A percentile compares a stretch with the other conserved stretches of the same genome.
Evolutionary conservation across 129 eudicot species (phyloP).

Genomic region (Tagetes patula): DNA sequence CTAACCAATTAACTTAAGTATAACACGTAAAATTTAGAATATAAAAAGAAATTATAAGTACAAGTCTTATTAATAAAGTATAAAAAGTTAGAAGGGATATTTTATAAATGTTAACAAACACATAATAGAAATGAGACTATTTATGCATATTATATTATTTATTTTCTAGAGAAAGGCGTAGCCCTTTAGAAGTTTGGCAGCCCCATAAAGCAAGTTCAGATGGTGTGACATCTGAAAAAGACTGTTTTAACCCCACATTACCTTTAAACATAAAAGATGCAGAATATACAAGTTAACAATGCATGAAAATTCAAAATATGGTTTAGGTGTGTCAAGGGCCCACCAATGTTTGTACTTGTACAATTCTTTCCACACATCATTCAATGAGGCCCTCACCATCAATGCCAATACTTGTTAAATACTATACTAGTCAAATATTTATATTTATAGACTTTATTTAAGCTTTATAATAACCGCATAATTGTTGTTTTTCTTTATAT

Average conservation of each 20-base stretch:
- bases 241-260: conserved; percentile 29
- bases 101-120: too few relatives aligned
- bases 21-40: too few relatives aligned
- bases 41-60: too few relatives aligned
- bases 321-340: conserved; percentile 31
- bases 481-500: too few relatives aligned
- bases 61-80: too few relatives aligned
- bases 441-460: background rate
- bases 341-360: conserved; percentile 60
- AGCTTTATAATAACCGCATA: too few relatives aligned
- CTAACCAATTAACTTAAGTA: too few relatives aligned
- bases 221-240: conserved; percentile 35
- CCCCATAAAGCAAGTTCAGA: conserved; percentile 35
- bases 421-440: background rate
- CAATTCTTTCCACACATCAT: conserved; percentile 50
- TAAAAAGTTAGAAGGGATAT: too few relatives aligned
- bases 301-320: conserved; percentile 27
- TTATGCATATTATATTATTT: background rate
- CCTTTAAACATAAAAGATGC: conserved; percentile 22
- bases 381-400: conserved; percentile 37
- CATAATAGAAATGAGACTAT: too few relatives aligned
- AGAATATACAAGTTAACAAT: conserved; percentile 13
- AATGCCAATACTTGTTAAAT: conserved; percentile 19
- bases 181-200: conserved; percentile 39
- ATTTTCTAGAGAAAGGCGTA: conserved; percentile 25